Base-by-base conservation (phyloP, 78 protist genomes). In the Dictyostelium citrinum region DNA sequence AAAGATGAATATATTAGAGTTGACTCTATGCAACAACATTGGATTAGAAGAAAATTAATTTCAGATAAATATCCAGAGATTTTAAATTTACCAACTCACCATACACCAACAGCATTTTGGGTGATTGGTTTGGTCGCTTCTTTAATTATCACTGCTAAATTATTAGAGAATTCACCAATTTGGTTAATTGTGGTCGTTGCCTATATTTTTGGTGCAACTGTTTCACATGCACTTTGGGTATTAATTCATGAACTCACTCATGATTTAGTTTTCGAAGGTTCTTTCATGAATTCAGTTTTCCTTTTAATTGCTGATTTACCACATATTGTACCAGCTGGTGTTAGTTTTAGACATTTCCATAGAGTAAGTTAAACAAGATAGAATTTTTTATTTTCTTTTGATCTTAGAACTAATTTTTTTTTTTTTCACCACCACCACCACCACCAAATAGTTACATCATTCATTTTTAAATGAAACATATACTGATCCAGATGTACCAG, bases 401-500 rank as follows among this genome's bases (percentile, higher is more conserved):
- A n/a, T n/a, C n/a, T n/a, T n/a, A n/a, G n/a, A n/a, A n/a, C n/a
- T n/a, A 55, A 12, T 2, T 20, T 7, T 55, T 12, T 55, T 39
- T 24, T 10, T n/a, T n/a, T n/a, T n/a, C n/a, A n/a, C n/a, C n/a
- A n/a, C n/a, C n/a, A n/a, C n/a, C n/a, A n/a, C n/a, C n/a, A n/a
- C n/a, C n/a, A n/a, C n/a, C n/a, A n/a, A n/a, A n/a, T n/a, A 83
- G 82, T 80, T 85, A 24, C 91, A 85, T 60, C 91, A 85, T 43
- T 76, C 84, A 74, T 88, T 88, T 72, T 78, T 88, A 58, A 88
- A 88, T 49, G 93, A 88, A 67, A 78, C 93, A 3, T 88, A 78
- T 72, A 78, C 93, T 12, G 99, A 98, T 82, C 95, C 95, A 51
- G 99, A 98, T 83, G 82, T 98, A 29, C 98, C 99, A 24, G 27